Percentiles rank a stretch among this genome's conserved stretches.
phyloP scores from a whole-genome alignment of 176 grass and related monocot species.

The Oryza coarctata region DNA sequence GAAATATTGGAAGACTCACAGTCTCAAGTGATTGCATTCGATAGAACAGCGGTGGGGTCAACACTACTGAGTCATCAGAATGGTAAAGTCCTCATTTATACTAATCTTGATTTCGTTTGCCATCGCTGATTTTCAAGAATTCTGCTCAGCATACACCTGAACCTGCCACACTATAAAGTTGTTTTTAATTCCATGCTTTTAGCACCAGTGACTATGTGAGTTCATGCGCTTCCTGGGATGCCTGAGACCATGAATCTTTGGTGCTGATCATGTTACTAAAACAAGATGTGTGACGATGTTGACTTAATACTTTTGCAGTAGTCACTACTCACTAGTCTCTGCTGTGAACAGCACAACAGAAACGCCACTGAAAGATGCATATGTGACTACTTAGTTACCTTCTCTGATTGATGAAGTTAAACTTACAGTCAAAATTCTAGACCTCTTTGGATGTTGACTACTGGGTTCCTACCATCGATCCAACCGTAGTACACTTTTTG shows the following conservation, averaged over 20 bases:
- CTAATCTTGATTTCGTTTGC: neutral
- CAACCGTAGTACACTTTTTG: too few relatives aligned
- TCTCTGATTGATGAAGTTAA: too few relatives aligned
- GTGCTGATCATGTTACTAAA: constrained; percentile 1
- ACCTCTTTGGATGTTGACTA: too few relatives aligned
- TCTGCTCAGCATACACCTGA: constrained; percentile 2
- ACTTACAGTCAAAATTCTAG: too few relatives aligned
- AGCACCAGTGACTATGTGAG: neutral
- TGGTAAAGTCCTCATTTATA: constrained; percentile 43
- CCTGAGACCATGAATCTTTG: neutral
- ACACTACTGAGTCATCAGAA: constrained; percentile 39
- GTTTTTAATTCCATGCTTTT: neutral
- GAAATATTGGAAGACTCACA: constrained; percentile 47
- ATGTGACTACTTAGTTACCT: neutral
- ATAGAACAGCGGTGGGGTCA: constrained; percentile 37
- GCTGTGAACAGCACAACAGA: neutral
- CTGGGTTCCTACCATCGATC: too few relatives aligned
- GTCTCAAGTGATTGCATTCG: constrained; percentile 20
- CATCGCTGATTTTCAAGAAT: neutral
- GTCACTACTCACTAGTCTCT: neutral
- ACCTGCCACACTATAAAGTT: neutral
- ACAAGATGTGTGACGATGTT: neutral
- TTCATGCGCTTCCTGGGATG: neutral
- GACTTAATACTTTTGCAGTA: neutral
- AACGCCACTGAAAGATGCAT: neutral